Base-by-base conservation (phyloP, 2,329 filamentous ascomycete genomes). In the Atkinsonella texensis region DNA sequence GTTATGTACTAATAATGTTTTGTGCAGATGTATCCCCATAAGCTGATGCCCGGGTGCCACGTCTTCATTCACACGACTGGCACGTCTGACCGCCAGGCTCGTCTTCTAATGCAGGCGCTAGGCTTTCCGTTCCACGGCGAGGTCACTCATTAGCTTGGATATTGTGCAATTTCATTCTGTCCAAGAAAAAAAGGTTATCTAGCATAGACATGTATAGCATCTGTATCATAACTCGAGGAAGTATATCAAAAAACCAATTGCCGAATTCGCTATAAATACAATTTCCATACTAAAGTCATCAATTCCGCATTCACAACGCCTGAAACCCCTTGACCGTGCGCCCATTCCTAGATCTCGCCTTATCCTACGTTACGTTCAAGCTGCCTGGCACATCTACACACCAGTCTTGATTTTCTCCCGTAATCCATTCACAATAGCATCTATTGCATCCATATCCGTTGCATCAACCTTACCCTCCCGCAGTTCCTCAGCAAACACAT, bases 21-120 rank as follows among this genome's bases (percentile, higher is more conserved):
- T n/a, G 8, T 32, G 43, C 46, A 81, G 76, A 76, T 81, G 70
- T 82, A 80, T 61, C 78, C 77, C 44, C 68, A 75, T 51, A 74
- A 74, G 70, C 84, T 93, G 84, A 85, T 95, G 59, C 87, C 90
- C 15, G 89, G 89, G 65, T 86, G 84, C 65, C 81, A 93, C 61
- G 80, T 96, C 59, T 85, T 84, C 53, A 76, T 95, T 51, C 84
- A 93, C 68, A 96, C 90, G 1, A 85, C 85, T 31, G 90, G 88
- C 42, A 89, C 77, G 28, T 91, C 85, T 31, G 89, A 96, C 67
- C 83, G 84, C 60, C 89, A 96, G 61, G 90, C 87, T 8, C 80
- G 87, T 59, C 70, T 95, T 54, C 75, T 96, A 50, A 73, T 72
- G 56, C 63, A 72, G 57, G 68, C 69, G 15, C 53, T 72, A 31